Evolutionary conservation across 495 filamentous ascomycete species (phyloP).

Genomic region (Geopyxis carbonaria): DNA sequence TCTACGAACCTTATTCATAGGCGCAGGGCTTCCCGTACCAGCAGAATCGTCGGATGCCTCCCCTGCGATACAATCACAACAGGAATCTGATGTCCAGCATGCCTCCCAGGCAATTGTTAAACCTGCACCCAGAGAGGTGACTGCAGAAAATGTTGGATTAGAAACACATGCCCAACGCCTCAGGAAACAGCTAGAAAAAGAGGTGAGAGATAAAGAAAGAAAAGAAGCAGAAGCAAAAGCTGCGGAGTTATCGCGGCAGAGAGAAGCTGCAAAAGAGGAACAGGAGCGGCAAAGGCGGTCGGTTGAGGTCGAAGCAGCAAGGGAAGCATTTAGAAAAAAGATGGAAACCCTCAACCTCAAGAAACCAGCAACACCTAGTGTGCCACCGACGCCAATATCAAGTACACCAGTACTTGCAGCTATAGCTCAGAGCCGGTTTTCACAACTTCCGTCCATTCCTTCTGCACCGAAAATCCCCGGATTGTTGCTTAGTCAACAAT

Average conservation of each 20-base stretch:
- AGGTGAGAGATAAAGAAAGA: conserved; percentile 19
- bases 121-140: conserved; percentile 13
- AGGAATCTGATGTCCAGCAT: neutral
- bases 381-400: conserved; percentile 21
- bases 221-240: conserved; percentile 23
- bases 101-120: conserved; percentile 2
- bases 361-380: conserved; percentile 5
- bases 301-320: conserved; percentile 32
- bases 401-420: conserved; percentile 18
- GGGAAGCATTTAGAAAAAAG: conserved; percentile 36
- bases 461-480: conserved; percentile 17
- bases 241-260: conserved; percentile 16
- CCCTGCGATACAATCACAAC: neutral
- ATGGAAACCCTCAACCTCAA: conserved; percentile 20
- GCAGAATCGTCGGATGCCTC: neutral
- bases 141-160: conserved; percentile 15
- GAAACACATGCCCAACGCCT: conserved; percentile 19
- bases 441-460: conserved; percentile 6
- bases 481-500: conserved; percentile 16
- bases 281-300: conserved; percentile 19
- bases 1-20: conserved; percentile 46
- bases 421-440: conserved; percentile 4
- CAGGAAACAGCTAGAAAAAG: conserved; percentile 19
- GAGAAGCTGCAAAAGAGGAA: conserved; percentile 20
- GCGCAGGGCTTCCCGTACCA: conserved; percentile 39